Base-by-base conservation (phyloP, 345 rosid genomes). In the Dipteronia sinensis region DNA sequence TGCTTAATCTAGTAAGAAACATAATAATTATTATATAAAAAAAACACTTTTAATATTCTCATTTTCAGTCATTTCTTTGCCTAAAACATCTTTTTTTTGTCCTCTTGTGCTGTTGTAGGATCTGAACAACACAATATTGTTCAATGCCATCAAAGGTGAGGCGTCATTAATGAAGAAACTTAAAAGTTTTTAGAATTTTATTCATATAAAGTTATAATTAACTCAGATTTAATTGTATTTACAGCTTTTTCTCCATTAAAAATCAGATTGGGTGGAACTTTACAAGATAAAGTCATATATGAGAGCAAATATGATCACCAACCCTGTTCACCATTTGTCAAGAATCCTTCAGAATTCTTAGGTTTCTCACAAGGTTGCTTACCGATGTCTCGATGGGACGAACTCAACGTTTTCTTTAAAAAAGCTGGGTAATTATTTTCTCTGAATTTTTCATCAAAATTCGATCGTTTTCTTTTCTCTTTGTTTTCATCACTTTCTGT, bases 251-350 rank as follows among this genome's bases (percentile, higher is more conserved):
- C 91, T 31, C 94, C 93, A 13, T 79, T 91, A 77, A 88, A 87
- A 81, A 88, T 93, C 58, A 90, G 94, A 84, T n/a, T 91, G 82
- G 98, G 97, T 38, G 98, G 98, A 31, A 87, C 93, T 22, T 84
- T 90, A 75, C 93, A 93, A 81, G 94, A 93, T 71, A 73, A 74
- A 65, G 89, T 87, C 51, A 65, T 55, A 64, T 91, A 91, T 79
- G 89, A 83, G 73, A 80, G 76, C 42, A 77, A 67, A 71, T 87
- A 84, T 46, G 66, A 34, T 53, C 61, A 68, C 55, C 79, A 78
- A 65, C 84, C 90, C 13, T 90, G 93, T 73, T 29, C 82, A 38
- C 79, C 86, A 42, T 89, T 91, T 71, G 68, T 69, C 44, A 68
- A 77, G 46, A 79, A 84, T 49, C 67, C 77, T 75, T 85, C 87